Percentiles rank a stretch among this genome's conserved stretches.
phyloP scores from a whole-genome alignment of 108 stramenopile genomes.

The Cyclotella kingstonii region DNA sequence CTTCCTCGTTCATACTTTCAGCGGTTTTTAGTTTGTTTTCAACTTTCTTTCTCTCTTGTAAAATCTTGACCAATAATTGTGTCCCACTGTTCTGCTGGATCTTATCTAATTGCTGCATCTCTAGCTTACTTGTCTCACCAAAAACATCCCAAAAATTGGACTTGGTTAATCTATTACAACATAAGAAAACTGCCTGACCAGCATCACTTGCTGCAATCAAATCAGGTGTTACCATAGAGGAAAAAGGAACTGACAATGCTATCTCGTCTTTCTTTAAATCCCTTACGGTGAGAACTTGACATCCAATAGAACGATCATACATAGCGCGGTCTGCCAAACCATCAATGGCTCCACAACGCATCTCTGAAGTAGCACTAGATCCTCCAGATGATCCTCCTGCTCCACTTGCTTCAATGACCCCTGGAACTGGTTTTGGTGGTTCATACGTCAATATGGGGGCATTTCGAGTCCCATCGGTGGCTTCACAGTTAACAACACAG shows the following conservation, averaged over 20 bases:
- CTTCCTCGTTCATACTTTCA: slow-evolving; percentile 8
- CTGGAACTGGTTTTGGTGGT: slow-evolving; percentile 23
- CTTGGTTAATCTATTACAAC: slow-evolving; percentile 36
- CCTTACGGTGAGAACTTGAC: slow-evolving; percentile 70
- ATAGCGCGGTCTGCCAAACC: slow-evolving; percentile 57
- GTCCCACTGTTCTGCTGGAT: slow-evolving; percentile 58
- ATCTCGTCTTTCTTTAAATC: slow-evolving; percentile 80
- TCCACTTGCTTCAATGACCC: slow-evolving; percentile 9
- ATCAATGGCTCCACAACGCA: slow-evolving; percentile 75
- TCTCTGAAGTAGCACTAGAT: slow-evolving; percentile 11
- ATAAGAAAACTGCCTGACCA: slow-evolving; percentile 71
- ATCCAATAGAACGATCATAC: slow-evolving; percentile 86
- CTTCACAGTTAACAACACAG: slow-evolving; percentile 85
- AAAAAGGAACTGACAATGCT: slow-evolving; percentile 64
- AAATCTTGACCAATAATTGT: slow-evolving; percentile 81
- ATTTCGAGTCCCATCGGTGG: slow-evolving; percentile 86
- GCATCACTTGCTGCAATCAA: slow-evolving; percentile 85
- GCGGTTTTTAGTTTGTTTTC: slow-evolving; percentile 48
- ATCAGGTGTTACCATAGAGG: slow-evolving; percentile 82
- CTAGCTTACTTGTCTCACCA: slow-evolving; percentile 58
- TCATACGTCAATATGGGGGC: slow-evolving; percentile 73
- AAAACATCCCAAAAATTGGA: slow-evolving; percentile 74
- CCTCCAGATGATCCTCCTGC: slow-evolving; percentile 3
- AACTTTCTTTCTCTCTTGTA: slow-evolving; percentile 79
- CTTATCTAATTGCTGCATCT: slow-evolving; percentile 49